Percentiles rank a stretch among this genome's conserved stretches.
phyloP scores from a whole-genome alignment of 1,284 basidiomycete species.

The Sparassis latifolia region DNA sequence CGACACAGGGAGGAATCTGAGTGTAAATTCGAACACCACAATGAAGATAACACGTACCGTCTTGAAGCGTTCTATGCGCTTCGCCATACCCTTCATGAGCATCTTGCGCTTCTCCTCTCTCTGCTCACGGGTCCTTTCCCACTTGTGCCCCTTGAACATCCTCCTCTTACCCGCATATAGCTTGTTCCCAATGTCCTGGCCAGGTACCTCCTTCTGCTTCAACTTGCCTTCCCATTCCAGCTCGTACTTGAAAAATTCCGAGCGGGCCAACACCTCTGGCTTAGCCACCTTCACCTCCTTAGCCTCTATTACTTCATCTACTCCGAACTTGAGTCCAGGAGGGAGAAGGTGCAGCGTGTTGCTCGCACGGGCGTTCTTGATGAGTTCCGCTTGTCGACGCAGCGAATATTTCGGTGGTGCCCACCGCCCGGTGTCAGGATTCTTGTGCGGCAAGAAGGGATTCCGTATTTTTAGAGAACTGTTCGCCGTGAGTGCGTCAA shows the following conservation, averaged over 20 bases:
- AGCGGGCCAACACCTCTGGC: constrained; percentile 2
- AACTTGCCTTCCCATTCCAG: constrained; percentile 56
- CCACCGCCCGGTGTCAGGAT: constrained; percentile 59
- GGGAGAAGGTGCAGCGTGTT: constrained; percentile 55
- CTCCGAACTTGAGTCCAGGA: constrained; percentile 50
- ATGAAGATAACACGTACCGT: constrained; percentile 36
- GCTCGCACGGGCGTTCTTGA: constrained; percentile 57
- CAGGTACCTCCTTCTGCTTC: constrained; percentile 40
- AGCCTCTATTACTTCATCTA: constrained; percentile 11
- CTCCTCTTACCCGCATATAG: constrained; percentile 67
- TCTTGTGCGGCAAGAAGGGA: constrained; percentile 62
- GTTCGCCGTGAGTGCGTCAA: constrained; percentile 4
- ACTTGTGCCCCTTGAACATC: constrained; percentile 86
- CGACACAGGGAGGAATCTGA: constrained; percentile 35
- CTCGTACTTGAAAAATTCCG: constrained; percentile 28
- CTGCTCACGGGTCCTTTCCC: constrained; percentile 53
- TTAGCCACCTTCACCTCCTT: not conserved
- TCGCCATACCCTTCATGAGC: constrained; percentile 61
- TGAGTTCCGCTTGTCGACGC: constrained; percentile 68
- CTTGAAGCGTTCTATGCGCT: constrained; percentile 58
- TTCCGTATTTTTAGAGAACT: constrained; percentile 32
- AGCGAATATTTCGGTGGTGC: constrained; percentile 62
- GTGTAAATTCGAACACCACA: constrained; percentile 4
- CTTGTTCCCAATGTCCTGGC: constrained; percentile 49
- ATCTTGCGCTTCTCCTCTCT: constrained; percentile 40